phyloP scores from a whole-genome alignment of 768 basidiomycete genomes.

The Chalciporus pseudorubinellus region DNA sequence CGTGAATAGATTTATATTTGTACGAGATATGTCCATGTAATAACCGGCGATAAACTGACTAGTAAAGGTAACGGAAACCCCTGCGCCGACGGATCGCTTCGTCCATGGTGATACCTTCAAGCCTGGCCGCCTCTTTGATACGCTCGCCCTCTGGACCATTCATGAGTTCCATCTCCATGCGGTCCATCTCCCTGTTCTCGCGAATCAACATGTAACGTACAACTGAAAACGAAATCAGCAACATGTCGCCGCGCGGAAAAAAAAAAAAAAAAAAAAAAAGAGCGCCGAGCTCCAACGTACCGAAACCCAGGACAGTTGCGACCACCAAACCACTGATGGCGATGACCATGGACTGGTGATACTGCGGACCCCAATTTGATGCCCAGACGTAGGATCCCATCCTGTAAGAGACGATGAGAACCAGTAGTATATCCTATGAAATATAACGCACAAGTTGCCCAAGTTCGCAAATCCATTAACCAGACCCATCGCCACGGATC shows the following conservation, averaged over 20 bases:
- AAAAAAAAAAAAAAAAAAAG: no score
- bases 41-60: not conserved
- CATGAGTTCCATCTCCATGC: conserved; percentile 43
- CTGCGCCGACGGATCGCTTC: conserved; percentile 55
- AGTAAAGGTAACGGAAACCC: conserved; percentile 60
- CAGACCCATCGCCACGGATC: conserved; percentile 56
- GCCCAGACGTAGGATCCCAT: conserved; percentile 65
- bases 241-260: not conserved
- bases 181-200: conserved; percentile 52
- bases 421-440: not conserved
- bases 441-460: conserved; percentile 50
- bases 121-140: conserved; percentile 54
- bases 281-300: conserved; percentile 22
- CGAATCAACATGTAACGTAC: conserved; percentile 44
- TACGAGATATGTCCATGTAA: no score
- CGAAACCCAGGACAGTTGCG: conserved; percentile 31
- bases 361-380: conserved; percentile 55
- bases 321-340: conserved; percentile 35
- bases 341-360: conserved; percentile 62
- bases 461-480: conserved; percentile 60
- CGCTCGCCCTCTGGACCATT: conserved; percentile 45
- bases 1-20: no score
- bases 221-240: conserved; percentile 26
- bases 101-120: conserved; percentile 59
- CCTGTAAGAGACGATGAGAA: conserved; percentile 28